Evolutionary conservation across 148 eudicot species (phyloP).

Genomic region (Polygonum aviculare): DNA sequence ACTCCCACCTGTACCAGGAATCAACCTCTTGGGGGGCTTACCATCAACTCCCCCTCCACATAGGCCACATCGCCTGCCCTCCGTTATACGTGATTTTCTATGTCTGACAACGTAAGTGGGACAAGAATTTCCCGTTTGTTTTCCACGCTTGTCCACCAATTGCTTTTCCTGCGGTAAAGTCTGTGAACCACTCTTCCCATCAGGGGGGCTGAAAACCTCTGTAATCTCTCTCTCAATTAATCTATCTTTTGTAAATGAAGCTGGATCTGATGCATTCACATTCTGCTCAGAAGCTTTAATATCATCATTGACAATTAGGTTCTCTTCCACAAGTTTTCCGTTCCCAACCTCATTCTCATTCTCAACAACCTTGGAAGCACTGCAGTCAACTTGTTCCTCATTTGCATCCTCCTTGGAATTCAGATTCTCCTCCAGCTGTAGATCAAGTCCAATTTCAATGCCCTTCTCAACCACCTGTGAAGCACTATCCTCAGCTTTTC

Average conservation of each 20-base stretch:
- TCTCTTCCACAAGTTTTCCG: slow-evolving; percentile 13
- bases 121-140: slow-evolving; percentile 19
- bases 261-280: slow-evolving; percentile 15
- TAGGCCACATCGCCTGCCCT: slow-evolving; percentile 84
- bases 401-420: neutral
- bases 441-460: slow-evolving; percentile 1
- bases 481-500: neutral
- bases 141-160: slow-evolving; percentile 21
- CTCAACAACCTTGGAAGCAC: slow-evolving; percentile 1
- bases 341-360: neutral
- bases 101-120: slow-evolving; percentile 18
- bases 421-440: slow-evolving; percentile 8
- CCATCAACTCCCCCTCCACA: slow-evolving; percentile 90
- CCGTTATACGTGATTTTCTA: slow-evolving; percentile 37
- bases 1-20: slow-evolving; percentile 64
- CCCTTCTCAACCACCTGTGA: neutral
- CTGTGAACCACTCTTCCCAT: slow-evolving; percentile 12
- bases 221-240: slow-evolving; percentile 18
- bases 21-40: slow-evolving; percentile 72
- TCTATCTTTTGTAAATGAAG: slow-evolving; percentile 22
- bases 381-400: neutral
- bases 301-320: slow-evolving; percentile 21
- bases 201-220: slow-evolving; percentile 15
- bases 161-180: slow-evolving; percentile 19
- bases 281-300: slow-evolving; percentile 16